Percentiles rank a stretch among this genome's conserved stretches.
Conservation (phyloP, 2,329 filamentous ascomycete species). For the Hypoxylon sp. region DNA sequence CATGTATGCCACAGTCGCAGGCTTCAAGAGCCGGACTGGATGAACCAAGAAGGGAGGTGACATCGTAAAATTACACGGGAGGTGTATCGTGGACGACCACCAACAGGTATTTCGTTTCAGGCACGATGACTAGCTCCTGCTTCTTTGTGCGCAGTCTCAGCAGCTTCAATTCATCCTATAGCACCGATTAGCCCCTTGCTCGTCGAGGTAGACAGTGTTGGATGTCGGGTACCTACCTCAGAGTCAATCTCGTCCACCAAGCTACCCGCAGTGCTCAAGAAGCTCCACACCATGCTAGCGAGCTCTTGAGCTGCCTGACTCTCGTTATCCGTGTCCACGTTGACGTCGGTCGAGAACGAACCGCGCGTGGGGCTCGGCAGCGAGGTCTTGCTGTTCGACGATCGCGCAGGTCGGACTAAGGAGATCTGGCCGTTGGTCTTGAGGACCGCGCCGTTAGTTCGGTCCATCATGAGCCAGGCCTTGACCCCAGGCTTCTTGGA, state of each 20-base stretch:
- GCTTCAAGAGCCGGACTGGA: conserved; percentile 20
- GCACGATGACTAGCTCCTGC: conserved; percentile 87
- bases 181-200: conserved; percentile 19
- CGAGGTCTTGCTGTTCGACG: conserved; percentile 42
- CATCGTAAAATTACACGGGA: conserved; percentile 64
- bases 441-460: conserved; percentile 79
- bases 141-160: conserved; percentile 85
- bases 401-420: conserved; percentile 65
- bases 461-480: conserved; percentile 81
- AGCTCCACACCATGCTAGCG: conserved; percentile 81
- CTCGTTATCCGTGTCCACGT: conserved; percentile 61
- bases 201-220: neutral
- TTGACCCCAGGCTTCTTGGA: conserved; percentile 85
- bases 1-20: conserved; percentile 21
- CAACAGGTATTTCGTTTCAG: conserved; percentile 83
- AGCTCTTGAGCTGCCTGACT: conserved; percentile 78
- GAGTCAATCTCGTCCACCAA: conserved; percentile 81
- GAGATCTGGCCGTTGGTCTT: conserved; percentile 80
- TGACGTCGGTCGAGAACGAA: conserved; percentile 64
- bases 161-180: conserved; percentile 81
- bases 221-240: conserved; percentile 64
- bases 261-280: conserved; percentile 76
- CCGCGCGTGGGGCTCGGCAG: conserved; percentile 50
- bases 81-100: conserved; percentile 88
- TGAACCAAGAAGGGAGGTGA: conserved; percentile 15